These are phyloP conservation scores for Nothopassalora personata DNA, from an alignment of 2,329 filamentous ascomycete genomes.

Conservation along the genomic window DNA sequence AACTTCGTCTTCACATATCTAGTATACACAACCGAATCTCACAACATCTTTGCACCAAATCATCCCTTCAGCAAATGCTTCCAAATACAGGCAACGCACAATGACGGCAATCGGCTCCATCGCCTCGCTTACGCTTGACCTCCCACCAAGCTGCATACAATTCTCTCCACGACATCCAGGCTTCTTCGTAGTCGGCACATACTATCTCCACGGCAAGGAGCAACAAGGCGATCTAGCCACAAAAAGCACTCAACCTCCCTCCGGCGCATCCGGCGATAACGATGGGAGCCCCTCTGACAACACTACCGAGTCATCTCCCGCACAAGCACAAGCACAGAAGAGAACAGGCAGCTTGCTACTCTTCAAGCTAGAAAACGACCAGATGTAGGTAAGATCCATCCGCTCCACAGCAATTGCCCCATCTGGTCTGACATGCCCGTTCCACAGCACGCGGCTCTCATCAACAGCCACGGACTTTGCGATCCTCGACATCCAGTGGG, in stretches of 20 bases:
- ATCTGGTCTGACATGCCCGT: conserved; percentile 10
- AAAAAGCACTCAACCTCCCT: not conserved
- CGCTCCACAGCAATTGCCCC: not conserved
- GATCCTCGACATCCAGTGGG: conserved; percentile 79
- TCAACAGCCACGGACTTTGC: conserved; percentile 21
- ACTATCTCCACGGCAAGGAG: conserved; percentile 58
- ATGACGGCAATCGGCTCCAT: conserved; percentile 38
- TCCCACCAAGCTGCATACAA: conserved; percentile 73
- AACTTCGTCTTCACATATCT: not conserved
- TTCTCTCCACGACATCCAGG: conserved; percentile 60
- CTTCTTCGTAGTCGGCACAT: conserved; percentile 77
- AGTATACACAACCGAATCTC: not conserved
- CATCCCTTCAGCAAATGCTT: not conserved
- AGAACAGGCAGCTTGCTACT: conserved; percentile 71
- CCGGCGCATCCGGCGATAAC: conserved; percentile 4
- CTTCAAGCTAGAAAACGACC: conserved; percentile 49
- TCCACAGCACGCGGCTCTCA: conserved; percentile 27
- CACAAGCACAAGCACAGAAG: conserved; percentile 16
- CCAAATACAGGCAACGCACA: conserved; percentile 1
- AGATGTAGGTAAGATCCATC: conserved; percentile 50
- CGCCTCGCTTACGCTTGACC: conserved; percentile 52
- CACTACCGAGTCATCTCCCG: not conserved
- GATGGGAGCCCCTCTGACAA: conserved; percentile 9
- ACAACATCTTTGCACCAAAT: not conserved
- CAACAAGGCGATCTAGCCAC: conserved; percentile 2